Conservation (phyloP, 192 early-diverging fungal species). For the Kappamyces sp. region DNA sequence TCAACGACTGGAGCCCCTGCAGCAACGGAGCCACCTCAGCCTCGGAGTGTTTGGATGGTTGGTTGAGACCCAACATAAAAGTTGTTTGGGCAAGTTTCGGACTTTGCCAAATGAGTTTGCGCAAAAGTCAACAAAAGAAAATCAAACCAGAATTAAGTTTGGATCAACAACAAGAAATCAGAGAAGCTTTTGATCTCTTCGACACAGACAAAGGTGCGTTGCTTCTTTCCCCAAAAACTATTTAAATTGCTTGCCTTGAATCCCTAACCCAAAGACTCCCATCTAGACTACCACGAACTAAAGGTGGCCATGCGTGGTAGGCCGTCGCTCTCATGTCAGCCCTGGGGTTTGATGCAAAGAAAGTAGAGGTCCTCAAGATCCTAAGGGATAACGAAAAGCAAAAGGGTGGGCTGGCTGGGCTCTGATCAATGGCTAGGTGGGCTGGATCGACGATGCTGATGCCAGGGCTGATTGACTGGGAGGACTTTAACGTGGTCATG, state of each 20-base stretch:
- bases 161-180: slow-evolving; percentile 85
- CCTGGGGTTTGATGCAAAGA: slow-evolving; percentile 79
- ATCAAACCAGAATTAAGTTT: slow-evolving; percentile 51
- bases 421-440: background rate
- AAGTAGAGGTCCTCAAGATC: slow-evolving; percentile 70
- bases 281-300: slow-evolving; percentile 75
- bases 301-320: slow-evolving; percentile 47
- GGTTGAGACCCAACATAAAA: background rate
- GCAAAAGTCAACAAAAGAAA: slow-evolving; percentile 27
- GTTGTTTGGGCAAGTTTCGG: background rate
- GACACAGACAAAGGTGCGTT: slow-evolving; percentile 70
- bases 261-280: slow-evolving; percentile 32
- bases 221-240: slow-evolving; percentile 22
- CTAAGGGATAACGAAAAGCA: slow-evolving; percentile 55
- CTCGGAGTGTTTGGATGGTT: background rate
- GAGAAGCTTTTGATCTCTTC: slow-evolving; percentile 95
- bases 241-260: background rate
- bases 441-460: background rate
- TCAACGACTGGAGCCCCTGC: too few species aligned
- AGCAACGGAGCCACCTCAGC: too few species aligned
- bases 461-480: slow-evolving; percentile 54
- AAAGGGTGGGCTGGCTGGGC: slow-evolving; percentile 12
- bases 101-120: background rate
- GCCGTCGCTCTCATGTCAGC: slow-evolving; percentile 59
- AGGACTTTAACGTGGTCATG: slow-evolving; percentile 57